A percentile compares a stretch with the other conserved stretches of the same genome.
These are phyloP conservation scores for Metschnikowia cubensis DNA, from an alignment of 805 yeast genomes.

Conservation along the genomic window DNA sequence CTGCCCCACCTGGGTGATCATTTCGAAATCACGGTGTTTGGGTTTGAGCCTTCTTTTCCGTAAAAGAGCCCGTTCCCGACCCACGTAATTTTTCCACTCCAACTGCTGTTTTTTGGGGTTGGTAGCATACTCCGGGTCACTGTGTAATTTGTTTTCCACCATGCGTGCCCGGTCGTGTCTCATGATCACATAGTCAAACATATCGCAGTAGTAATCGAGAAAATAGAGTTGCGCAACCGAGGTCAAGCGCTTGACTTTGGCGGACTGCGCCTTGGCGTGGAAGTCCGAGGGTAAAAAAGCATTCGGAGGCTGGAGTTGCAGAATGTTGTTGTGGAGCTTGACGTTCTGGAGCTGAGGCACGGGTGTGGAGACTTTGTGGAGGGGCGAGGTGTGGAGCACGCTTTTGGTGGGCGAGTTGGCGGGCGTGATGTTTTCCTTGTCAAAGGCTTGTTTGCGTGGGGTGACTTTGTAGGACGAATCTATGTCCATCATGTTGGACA, in stretches of 20 bases:
- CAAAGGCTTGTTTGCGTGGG: constrained; percentile 11
- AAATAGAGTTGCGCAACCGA: constrained; percentile 93
- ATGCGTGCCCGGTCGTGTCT: constrained; percentile 78
- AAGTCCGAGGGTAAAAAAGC: constrained; percentile 42
- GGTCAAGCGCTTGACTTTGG: constrained; percentile 79
- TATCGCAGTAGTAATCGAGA: constrained; percentile 92
- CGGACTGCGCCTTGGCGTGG: constrained; percentile 55
- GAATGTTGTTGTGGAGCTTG: constrained; percentile 27
- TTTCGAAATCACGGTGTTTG: constrained; percentile 90
- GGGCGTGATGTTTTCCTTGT: constrained; percentile 27
- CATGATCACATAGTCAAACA: constrained; percentile 85
- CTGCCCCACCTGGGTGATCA: constrained; percentile 97
- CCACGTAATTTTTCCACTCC: constrained; percentile 73
- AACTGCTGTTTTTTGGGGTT: constrained; percentile 35
- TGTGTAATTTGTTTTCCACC: constrained; percentile 57
- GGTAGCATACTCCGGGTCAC: constrained; percentile 41
- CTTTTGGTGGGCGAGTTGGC: constrained; percentile 25
- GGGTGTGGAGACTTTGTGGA: constrained; percentile 5
- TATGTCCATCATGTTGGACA: constrained; percentile 35
- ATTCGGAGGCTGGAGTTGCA: constrained; percentile 30
- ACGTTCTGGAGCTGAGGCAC: constrained; percentile 17
- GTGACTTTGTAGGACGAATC: constrained; percentile 37
- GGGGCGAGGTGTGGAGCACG: constrained; percentile 29
- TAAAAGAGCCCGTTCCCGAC: constrained; percentile 78
- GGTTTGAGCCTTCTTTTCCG: constrained; percentile 90